Conservation (phyloP, 1,139 yeast genomes). For the Nadsonia commutata region DNA sequence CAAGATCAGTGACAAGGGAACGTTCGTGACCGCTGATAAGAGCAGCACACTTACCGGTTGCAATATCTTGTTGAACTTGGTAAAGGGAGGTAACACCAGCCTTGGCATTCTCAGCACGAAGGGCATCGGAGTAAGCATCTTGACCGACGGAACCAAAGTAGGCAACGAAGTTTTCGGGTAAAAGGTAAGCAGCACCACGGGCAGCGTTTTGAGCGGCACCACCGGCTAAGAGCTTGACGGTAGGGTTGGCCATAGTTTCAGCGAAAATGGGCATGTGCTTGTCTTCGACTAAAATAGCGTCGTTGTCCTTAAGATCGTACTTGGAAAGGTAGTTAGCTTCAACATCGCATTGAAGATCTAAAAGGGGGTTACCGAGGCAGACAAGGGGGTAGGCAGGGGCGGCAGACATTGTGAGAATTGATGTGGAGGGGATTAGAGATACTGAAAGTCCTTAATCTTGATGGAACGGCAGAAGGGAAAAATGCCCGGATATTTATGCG, state of each 20-base stretch:
- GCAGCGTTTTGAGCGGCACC: slow-evolving; percentile 99
- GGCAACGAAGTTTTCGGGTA: slow-evolving; percentile 70
- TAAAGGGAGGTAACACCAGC: slow-evolving; percentile 85
- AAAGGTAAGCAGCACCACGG: slow-evolving; percentile 90
- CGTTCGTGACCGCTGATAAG: slow-evolving; percentile 77
- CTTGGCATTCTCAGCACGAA: slow-evolving; percentile 64
- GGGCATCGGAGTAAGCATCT: slow-evolving; percentile 73
- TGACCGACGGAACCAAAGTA: slow-evolving; percentile 96
- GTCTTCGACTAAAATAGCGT: slow-evolving; percentile 85
- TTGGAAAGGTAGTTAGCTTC: slow-evolving; percentile 54
- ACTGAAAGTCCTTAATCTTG: too few relatives aligned
- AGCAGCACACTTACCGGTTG: slow-evolving; percentile 98
- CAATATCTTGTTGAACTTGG: slow-evolving; percentile 45
- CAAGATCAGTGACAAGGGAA: slow-evolving; percentile 88
- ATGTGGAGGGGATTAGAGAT: neutral
- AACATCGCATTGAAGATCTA: slow-evolving; percentile 79
- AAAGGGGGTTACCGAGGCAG: slow-evolving; percentile 65
- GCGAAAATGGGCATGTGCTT: slow-evolving; percentile 70
- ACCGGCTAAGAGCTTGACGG: slow-evolving; percentile 75
- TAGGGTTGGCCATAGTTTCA: slow-evolving; percentile 51
- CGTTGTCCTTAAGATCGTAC: slow-evolving; percentile 78
- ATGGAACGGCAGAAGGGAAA: neutral
- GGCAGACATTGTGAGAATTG: neutral
- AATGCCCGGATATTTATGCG: neutral
- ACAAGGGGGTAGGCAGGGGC: slow-evolving; percentile 34